Percentiles rank a stretch among this genome's conserved stretches.
Conservation (phyloP, 352 stramenopile genomes). For the Phytopythium boreale region DNA sequence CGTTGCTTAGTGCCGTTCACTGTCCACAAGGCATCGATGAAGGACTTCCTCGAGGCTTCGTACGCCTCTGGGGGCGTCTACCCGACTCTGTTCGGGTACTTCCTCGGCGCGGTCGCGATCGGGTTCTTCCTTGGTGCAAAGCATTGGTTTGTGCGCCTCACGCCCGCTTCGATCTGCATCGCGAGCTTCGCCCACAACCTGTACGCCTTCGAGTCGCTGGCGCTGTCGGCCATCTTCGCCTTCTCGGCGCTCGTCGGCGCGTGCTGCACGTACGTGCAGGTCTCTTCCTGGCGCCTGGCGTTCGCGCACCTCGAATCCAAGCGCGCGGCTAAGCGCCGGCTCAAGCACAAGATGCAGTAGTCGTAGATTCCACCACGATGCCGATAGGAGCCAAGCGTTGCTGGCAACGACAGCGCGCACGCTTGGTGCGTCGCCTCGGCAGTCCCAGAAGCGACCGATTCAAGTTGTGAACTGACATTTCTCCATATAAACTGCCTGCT, state of each 20-base stretch:
- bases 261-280: constrained; percentile 57
- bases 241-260: constrained; percentile 37
- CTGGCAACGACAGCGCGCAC: background rate
- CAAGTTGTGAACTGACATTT: background rate
- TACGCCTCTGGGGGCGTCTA: constrained; percentile 58
- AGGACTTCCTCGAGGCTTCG: constrained; percentile 37
- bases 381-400: background rate
- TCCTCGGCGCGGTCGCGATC: constrained; percentile 36
- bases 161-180: constrained; percentile 15
- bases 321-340: too few species aligned
- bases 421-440: too few species aligned
- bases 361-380: background rate
- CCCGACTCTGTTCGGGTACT: constrained; percentile 55
- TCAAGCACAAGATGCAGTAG: constrained; percentile 17
- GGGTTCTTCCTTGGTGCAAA: constrained; percentile 28
- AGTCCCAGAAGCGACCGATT: background rate
- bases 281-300: constrained; percentile 47
- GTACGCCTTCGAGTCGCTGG: constrained; percentile 20
- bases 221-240: constrained; percentile 26
- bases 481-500: background rate
- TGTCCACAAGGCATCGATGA: constrained; percentile 36
- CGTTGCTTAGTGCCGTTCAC: background rate
- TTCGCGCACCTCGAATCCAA: constrained; percentile 38
- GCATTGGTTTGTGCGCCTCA: constrained; percentile 17
- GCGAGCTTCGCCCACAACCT: constrained; percentile 27